phyloP scores from a whole-genome alignment of 2,329 filamentous ascomycete species.

The Colletotrichum zoysiae region DNA sequence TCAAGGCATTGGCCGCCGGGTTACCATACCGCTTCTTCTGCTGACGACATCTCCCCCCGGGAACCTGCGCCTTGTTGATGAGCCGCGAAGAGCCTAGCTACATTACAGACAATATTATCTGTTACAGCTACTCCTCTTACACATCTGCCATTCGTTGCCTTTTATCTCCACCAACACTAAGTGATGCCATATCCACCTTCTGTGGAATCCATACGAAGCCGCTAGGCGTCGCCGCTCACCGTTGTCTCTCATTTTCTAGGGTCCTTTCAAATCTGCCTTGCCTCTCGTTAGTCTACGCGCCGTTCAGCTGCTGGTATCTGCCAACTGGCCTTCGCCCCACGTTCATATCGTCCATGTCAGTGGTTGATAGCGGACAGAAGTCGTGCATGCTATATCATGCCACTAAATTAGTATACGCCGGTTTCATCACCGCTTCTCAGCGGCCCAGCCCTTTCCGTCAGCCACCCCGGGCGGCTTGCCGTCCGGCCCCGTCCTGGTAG shows the following conservation, averaged over 20 bases:
- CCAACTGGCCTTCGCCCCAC: slow-evolving; percentile 16
- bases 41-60: slow-evolving; percentile 31
- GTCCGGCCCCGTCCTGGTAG: slow-evolving; percentile 36
- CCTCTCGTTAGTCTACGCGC: not conserved
- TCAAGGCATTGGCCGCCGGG: slow-evolving; percentile 11
- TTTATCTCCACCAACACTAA: not conserved
- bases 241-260: slow-evolving; percentile 18
- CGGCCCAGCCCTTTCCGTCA: slow-evolving; percentile 9
- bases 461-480: slow-evolving; percentile 27
- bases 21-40: slow-evolving; percentile 30
- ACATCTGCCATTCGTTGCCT: not conserved
- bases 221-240: slow-evolving; percentile 5
- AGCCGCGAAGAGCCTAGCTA: too few relatives aligned
- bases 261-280: slow-evolving; percentile 24
- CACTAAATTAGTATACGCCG: not conserved
- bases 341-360: not conserved
- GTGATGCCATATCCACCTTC: slow-evolving; percentile 3
- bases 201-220: not conserved
- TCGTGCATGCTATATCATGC: not conserved
- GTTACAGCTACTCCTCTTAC: not conserved
- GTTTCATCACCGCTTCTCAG: slow-evolving; percentile 10
- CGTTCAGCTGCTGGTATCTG: not conserved
- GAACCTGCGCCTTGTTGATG: not conserved
- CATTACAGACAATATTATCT: not conserved
- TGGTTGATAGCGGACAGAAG: not conserved